These are phyloP conservation scores for Keqinozyma sinolaborantium DNA, from an alignment of 1,139 yeast genomes.

Conservation along the genomic window DNA sequence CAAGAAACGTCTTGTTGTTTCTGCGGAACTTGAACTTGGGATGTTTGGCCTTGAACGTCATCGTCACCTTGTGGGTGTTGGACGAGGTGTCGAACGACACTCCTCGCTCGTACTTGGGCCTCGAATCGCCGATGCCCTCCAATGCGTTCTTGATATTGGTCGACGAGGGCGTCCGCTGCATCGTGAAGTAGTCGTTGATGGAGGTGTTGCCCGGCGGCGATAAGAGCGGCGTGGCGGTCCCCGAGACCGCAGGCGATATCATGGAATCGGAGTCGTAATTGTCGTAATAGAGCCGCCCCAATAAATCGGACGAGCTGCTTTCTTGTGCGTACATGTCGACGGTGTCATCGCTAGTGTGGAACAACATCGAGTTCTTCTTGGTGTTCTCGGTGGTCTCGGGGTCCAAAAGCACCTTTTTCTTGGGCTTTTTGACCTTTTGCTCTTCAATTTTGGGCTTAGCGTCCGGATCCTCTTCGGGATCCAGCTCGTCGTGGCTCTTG, in stretches of 20 bases:
- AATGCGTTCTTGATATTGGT: conserved; percentile 6
- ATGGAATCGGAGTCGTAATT: conserved; percentile 38
- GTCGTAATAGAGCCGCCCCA: conserved; percentile 44
- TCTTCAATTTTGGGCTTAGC: conserved; percentile 7
- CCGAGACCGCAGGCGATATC: conserved; percentile 19
- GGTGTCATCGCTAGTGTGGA: conserved; percentile 38
- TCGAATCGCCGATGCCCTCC: conserved; percentile 1
- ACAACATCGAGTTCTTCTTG: conserved; percentile 35
- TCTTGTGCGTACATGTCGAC: conserved; percentile 38
- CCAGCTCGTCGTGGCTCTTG: conserved; percentile 3
- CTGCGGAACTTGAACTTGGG: conserved; percentile 51
- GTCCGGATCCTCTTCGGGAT: conserved; percentile 4
- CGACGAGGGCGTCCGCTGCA: conserved; percentile 4
- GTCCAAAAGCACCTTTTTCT: conserved; percentile 17
- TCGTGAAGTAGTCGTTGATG: conserved; percentile 11
- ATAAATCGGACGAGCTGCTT: conserved; percentile 37
- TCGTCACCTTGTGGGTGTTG: conserved; percentile 38
- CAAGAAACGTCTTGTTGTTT: conserved; percentile 57
- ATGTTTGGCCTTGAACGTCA: conserved; percentile 55
- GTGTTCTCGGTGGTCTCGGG: conserved; percentile 39
- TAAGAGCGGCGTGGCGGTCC: conserved; percentile 14
- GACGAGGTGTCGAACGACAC: conserved; percentile 52
- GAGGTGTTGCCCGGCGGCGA: conserved; percentile 12
- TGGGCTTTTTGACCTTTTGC: conserved; percentile 9
- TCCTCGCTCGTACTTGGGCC: conserved; percentile 26